Base-by-base conservation (phyloP, 2,329 filamentous ascomycete species). In the Teratosphaeria epicoccoides region DNA sequence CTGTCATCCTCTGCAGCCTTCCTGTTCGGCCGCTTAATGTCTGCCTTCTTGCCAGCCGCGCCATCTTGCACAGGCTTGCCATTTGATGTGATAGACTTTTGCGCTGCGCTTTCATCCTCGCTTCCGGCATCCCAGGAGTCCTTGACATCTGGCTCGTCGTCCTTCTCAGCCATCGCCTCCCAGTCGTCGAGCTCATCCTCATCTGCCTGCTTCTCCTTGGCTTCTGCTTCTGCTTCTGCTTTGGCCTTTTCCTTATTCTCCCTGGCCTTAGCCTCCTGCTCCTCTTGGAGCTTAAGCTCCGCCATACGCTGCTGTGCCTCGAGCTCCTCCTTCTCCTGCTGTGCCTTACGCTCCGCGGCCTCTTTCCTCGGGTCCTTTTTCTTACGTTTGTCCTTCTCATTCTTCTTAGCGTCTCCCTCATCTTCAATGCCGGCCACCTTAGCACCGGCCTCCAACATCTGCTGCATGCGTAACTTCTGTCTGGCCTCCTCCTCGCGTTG, bases 401-500 rank as follows among this genome's bases (percentile, higher is more conserved):
- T 88, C 76, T 88, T 90, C 76, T 90, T 91, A 73, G 87, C 88
- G 2, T 72, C 81, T 12, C 83, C 85, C 47, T 52, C 55, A 24
- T 76, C 76, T 26, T 52, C 46, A 53, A 91, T 67, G 33, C 71
- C 75, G 29, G 70, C 73, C 22, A 76, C 73, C 61, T 73, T 81
- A 66, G 83, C 85, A 65, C 87, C 81, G 48, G 84, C 84, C 49
- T 82, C 87, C 59, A 90, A 73, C 86, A 93, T 89, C 70, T 93
- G 88, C 74, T 93, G 84, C 50, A 91, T 72, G 62, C 89, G 88
- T 62, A 83, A 75, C 71, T 91, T 85, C 60, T 87, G 85, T 62
- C 83, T 80, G 23, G 84, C 83, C 72, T 88, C 88, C 65, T 87
- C 85, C 62, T 90, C 86, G 65, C 83, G 87, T 67, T 94, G 87